These are phyloP conservation scores for Arachis hypogaea DNA, from an alignment of 306 rosid genomes.

Conservation along the genomic window DNA sequence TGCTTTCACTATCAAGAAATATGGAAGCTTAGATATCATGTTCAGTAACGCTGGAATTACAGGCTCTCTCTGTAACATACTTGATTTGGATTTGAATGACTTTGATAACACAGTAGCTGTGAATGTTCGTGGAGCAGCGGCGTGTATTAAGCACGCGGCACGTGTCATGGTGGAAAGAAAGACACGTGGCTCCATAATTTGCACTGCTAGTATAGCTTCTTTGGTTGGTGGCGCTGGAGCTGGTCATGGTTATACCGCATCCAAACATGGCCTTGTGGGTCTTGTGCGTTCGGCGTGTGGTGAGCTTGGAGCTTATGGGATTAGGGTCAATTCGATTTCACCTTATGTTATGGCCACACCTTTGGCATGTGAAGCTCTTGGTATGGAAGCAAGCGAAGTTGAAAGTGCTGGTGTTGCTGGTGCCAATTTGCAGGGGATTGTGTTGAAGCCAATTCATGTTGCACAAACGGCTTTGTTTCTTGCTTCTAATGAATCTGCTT, in stretches of 20 bases:
- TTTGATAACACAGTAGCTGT: conserved; percentile 61
- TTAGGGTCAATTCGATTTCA: conserved; percentile 70
- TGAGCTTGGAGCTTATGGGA: conserved; percentile 75
- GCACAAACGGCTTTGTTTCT: conserved; percentile 78
- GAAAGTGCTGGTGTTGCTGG: conserved; percentile 40
- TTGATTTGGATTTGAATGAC: conserved; percentile 55
- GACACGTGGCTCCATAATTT: conserved; percentile 68
- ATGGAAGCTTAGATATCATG: conserved; percentile 62
- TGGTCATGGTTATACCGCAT: conserved; percentile 51
- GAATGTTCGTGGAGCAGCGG: conserved; percentile 60
- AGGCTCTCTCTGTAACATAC: conserved; percentile 54
- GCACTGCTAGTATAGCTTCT: conserved; percentile 68
- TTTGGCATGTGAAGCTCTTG: conserved; percentile 46
- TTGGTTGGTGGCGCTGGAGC: conserved; percentile 44
- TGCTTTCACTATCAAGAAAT: conserved; percentile 48
- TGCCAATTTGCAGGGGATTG: conserved; percentile 69
- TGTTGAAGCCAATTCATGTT: conserved; percentile 55
- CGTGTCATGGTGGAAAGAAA: conserved; percentile 62
- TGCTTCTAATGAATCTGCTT: conserved; percentile 70
- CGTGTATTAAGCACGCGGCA: conserved; percentile 66
- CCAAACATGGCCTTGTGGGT: conserved; percentile 68
- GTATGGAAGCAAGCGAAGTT: conserved; percentile 33
- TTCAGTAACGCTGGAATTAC: conserved; percentile 73
- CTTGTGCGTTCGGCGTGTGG: conserved; percentile 58
- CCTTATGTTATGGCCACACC: conserved; percentile 68